Base-by-base conservation (phyloP, 1,139 yeast genomes). In the Scheffersomyces quercinus region DNA sequence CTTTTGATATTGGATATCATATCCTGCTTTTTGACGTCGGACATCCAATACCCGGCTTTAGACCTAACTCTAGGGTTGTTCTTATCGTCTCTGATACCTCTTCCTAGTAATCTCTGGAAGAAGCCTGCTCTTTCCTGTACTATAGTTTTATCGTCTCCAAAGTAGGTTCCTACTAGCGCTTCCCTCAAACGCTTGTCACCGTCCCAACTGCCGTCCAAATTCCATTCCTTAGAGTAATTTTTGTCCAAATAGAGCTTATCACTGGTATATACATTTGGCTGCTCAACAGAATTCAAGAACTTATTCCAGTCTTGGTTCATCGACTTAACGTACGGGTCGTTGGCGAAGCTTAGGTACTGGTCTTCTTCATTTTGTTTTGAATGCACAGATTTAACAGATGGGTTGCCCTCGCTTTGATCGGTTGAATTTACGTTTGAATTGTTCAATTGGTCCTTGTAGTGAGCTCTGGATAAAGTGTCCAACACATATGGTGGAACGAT, bases 41-140 rank as follows among this genome's bases (percentile, higher is more conserved):
- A 75, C 79, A 82, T 79, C 88, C 88, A 83, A 56, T 82, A 82
- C 13, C 83, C 82, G 0, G 87, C 87, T 44, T 73, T 75, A 7
- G 83, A 73, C 39, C 81, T 57, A n/a, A 73, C 70, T 42, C 70
- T 66, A 2, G 73, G 67, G 24, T 58, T 46, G 49, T 55, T 68
- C 46, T 55, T 58, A 20, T 52, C 56, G 16, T 35, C 40, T 2
- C 49, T 38, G 12, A 46, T 28, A 36, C 51, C 35, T 3, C 33
- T 24, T 9, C 34, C 13, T 29, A 32, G 10, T 20, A 20, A 26
- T 26, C 29, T 28, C 31, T 3, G 13, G 28, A 38, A 30, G 26
- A 38, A 28, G 3, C 40, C 40, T 5, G 40, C 36, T 31, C 36
- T 26, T 29, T 31, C 35, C 35, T 42, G 31, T 7, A 36, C 38